A percentile compares a stretch with the other conserved stretches of the same genome.
Conservation (phyloP, 2,329 filamentous ascomycete species). For the Fusarium sp. region DNA sequence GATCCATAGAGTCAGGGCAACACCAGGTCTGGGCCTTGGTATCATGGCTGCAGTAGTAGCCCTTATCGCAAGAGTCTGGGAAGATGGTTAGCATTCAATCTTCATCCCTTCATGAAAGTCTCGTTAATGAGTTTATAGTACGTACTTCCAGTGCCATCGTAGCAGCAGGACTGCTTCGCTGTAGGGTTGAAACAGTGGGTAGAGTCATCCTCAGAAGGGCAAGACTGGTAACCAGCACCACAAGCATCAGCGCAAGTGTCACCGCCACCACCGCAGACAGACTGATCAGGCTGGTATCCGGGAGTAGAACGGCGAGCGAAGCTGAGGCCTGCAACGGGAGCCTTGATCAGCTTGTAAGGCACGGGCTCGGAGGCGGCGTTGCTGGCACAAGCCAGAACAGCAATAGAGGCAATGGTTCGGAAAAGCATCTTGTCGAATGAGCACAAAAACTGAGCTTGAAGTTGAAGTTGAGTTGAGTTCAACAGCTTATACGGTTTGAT, state of each 20-base stretch:
- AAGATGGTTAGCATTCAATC: conserved; percentile 25
- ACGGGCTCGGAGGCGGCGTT: conserved; percentile 50
- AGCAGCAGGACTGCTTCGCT: conserved; percentile 69
- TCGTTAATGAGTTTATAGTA: conserved; percentile 35
- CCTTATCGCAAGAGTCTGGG: conserved; percentile 70
- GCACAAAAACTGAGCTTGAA: conserved; percentile 14
- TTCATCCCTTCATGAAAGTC: neutral
- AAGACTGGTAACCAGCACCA: conserved; percentile 64
- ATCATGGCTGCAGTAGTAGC: conserved; percentile 74
- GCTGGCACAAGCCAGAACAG: conserved; percentile 54
- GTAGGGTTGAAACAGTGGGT: conserved; percentile 71
- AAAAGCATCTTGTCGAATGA: conserved; percentile 54
- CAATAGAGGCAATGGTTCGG: conserved; percentile 51
- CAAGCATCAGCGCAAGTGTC: conserved; percentile 68
- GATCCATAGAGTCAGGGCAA: conserved; percentile 69
- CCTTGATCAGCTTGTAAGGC: conserved; percentile 57
- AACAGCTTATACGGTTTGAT: conserved; percentile 33
- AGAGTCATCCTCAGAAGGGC: conserved; percentile 62
- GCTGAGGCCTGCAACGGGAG: conserved; percentile 56
- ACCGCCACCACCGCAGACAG: conserved; percentile 61
- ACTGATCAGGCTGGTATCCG: conserved; percentile 65
- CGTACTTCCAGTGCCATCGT: conserved; percentile 69
- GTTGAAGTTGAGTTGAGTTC: conserved; percentile 28
- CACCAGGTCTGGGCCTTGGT: conserved; percentile 66
- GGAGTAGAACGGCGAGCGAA: conserved; percentile 60